phyloP scores from a whole-genome alignment of 2,329 filamentous ascomycete genomes.

The Plenodomus tracheiphilus region DNA sequence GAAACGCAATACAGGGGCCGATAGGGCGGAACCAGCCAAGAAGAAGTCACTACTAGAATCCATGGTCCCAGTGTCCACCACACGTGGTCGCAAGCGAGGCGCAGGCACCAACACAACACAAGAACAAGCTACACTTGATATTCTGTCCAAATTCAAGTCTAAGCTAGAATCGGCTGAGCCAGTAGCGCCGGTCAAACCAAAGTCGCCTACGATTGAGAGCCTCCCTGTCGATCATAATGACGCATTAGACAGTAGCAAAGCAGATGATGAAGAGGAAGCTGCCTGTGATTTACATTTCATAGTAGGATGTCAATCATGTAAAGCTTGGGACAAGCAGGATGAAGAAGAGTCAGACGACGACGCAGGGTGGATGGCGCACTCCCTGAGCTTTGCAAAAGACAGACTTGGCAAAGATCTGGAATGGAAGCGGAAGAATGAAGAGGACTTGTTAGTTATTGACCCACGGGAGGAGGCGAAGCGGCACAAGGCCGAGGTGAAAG shows the following conservation, averaged over 20 bases:
- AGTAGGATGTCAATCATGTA: slow-evolving; percentile 89
- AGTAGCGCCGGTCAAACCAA: slow-evolving; percentile 44
- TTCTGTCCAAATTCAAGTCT: slow-evolving; percentile 78
- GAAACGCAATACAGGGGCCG: slow-evolving; percentile 60
- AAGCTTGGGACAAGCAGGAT: slow-evolving; percentile 76
- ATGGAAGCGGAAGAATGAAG: slow-evolving; percentile 88
- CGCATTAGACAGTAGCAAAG: slow-evolving; percentile 2
- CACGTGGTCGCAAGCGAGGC: slow-evolving; percentile 70
- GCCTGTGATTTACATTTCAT: slow-evolving; percentile 96
- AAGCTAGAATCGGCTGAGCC: slow-evolving; percentile 61
- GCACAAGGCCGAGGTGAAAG: slow-evolving; percentile 63
- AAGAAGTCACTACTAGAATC: slow-evolving; percentile 68
- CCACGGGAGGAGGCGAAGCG: slow-evolving; percentile 79
- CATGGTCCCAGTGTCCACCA: slow-evolving; percentile 74
- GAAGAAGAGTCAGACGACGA: slow-evolving; percentile 61
- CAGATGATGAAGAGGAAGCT: slow-evolving; percentile 43
- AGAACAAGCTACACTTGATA: slow-evolving; percentile 61
- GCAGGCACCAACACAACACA: slow-evolving; percentile 58
- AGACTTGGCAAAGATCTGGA: slow-evolving; percentile 86
- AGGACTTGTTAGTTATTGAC: slow-evolving; percentile 91
- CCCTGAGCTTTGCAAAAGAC: slow-evolving; percentile 84
- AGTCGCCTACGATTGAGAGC: slow-evolving; percentile 21
- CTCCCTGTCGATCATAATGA: slow-evolving; percentile 9
- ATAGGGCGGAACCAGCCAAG: slow-evolving; percentile 45
- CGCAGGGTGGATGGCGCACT: slow-evolving; percentile 82